These are phyloP conservation scores for Kalanchoe fedtschenkoi DNA, from an alignment of 164 flowering plant species.

Conservation along the genomic window DNA sequence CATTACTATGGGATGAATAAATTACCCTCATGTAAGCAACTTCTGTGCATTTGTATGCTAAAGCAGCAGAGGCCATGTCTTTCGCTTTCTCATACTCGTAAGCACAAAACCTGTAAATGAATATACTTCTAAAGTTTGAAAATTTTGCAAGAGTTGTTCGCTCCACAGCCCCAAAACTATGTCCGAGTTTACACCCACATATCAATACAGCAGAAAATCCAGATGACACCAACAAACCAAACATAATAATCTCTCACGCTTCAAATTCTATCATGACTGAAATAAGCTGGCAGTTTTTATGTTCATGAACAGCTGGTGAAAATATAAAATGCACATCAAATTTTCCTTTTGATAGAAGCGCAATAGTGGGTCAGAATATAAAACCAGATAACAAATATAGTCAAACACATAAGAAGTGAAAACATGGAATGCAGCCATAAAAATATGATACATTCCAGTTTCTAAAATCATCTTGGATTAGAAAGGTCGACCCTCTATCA, in stretches of 20 bases:
- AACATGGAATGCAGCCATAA: no score
- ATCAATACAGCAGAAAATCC: neutral
- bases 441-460: no score
- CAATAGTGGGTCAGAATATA: no score
- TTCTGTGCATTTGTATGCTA: conserved; percentile 92
- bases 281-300: neutral
- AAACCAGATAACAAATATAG: no score
- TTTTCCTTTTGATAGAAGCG: no score
- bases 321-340: no score
- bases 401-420: no score
- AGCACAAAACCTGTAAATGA: conserved; percentile 58
- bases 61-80: conserved; percentile 80
- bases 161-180: neutral
- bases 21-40: conserved; percentile 80
- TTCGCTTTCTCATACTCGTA: conserved; percentile 61
- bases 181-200: neutral
- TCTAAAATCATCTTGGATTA: neutral
- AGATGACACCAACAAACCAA: neutral
- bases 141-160: neutral
- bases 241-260: neutral
- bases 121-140: neutral
- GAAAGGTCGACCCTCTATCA: neutral
- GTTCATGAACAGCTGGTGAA: neutral
- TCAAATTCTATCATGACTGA: neutral
- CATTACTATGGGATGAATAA: conserved; percentile 37